These are phyloP conservation scores for Dentipellis sp. DNA, from an alignment of 768 basidiomycete species.

Conservation along the genomic window DNA sequence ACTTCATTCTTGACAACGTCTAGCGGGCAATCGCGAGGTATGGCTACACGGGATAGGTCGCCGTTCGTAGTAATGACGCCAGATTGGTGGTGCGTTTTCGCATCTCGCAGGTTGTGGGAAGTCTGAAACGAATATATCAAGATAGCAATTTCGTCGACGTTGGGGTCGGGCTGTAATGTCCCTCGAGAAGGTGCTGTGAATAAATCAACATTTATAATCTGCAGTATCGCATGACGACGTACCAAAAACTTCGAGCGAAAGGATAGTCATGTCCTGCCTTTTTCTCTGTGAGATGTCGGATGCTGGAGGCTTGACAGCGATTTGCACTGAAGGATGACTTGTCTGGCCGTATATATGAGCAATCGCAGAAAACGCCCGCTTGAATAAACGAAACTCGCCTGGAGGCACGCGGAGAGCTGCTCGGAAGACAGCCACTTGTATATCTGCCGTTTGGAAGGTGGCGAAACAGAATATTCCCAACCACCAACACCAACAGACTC, in stretches of 20 bases:
- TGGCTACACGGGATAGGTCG: slow-evolving; percentile 27
- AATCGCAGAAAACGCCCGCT: too few species aligned
- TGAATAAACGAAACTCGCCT: slow-evolving; percentile 28
- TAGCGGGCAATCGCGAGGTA: slow-evolving; percentile 35
- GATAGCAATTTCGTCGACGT: slow-evolving; percentile 54
- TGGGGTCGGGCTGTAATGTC: slow-evolving; percentile 54
- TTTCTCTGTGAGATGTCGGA: slow-evolving; percentile 26
- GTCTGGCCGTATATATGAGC: too few species aligned
- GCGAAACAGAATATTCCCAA: slow-evolving; percentile 74
- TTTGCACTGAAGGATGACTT: too few species aligned
- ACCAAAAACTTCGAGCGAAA: slow-evolving; percentile 87
- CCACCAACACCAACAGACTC: slow-evolving; percentile 36
- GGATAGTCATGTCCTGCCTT: slow-evolving; percentile 64
- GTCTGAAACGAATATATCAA: slow-evolving; percentile 69
- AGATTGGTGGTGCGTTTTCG: slow-evolving; percentile 22
- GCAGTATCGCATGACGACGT: not conserved
- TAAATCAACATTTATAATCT: not conserved
- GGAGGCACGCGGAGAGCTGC: slow-evolving; percentile 31
- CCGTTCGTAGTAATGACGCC: slow-evolving; percentile 49
- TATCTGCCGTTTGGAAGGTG: slow-evolving; percentile 52
- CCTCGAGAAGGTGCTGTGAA: slow-evolving; percentile 37
- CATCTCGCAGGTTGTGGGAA: slow-evolving; percentile 23
- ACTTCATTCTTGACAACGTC: slow-evolving; percentile 61
- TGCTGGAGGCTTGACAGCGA: too few species aligned
- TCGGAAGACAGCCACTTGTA: slow-evolving; percentile 42